Conservation (phyloP, 2,329 filamentous ascomycete genomes). For the Podosphaera xanthii region DNA sequence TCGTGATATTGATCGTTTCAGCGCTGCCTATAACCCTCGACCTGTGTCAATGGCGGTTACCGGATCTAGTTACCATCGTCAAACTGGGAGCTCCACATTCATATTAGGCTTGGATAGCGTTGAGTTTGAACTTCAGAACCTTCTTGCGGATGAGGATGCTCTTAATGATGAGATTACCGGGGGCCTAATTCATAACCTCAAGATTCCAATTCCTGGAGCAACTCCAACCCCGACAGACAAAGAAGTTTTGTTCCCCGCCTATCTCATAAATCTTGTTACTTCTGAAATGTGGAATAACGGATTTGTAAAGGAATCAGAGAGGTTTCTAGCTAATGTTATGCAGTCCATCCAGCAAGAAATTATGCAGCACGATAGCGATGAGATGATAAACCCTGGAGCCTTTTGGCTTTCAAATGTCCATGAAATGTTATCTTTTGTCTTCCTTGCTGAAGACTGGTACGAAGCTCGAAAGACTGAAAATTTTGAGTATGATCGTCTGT, state of each 20-base stretch:
- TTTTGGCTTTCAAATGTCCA: slow-evolving; percentile 99
- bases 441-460: slow-evolving; percentile 98
- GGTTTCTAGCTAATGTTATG: slow-evolving; percentile 98
- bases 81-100: slow-evolving; percentile 54
- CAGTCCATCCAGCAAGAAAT: slow-evolving; percentile 98
- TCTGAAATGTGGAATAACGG: slow-evolving; percentile 99
- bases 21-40: slow-evolving; percentile 75
- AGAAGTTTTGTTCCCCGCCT: slow-evolving; percentile 94
- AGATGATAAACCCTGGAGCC: slow-evolving; percentile 86
- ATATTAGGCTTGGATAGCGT: slow-evolving; percentile 69
- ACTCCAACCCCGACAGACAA: slow-evolving; percentile 88
- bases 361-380: slow-evolving; percentile 95
- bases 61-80: slow-evolving; percentile 36
- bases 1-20: slow-evolving; percentile 73
- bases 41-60: slow-evolving; percentile 89
- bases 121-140: slow-evolving; percentile 79
- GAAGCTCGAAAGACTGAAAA: slow-evolving; percentile 98
- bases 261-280: slow-evolving; percentile 95
- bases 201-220: slow-evolving; percentile 74
- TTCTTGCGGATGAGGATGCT: slow-evolving; percentile 85
- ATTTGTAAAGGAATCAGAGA: slow-evolving; percentile 97
- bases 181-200: slow-evolving; percentile 86
- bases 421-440: slow-evolving; percentile 98
- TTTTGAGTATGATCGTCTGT: slow-evolving; percentile 88
- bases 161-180: slow-evolving; percentile 94